phyloP scores from a whole-genome alignment of 306 rosid genomes.

The Psophocarpus tetragonolobus region DNA sequence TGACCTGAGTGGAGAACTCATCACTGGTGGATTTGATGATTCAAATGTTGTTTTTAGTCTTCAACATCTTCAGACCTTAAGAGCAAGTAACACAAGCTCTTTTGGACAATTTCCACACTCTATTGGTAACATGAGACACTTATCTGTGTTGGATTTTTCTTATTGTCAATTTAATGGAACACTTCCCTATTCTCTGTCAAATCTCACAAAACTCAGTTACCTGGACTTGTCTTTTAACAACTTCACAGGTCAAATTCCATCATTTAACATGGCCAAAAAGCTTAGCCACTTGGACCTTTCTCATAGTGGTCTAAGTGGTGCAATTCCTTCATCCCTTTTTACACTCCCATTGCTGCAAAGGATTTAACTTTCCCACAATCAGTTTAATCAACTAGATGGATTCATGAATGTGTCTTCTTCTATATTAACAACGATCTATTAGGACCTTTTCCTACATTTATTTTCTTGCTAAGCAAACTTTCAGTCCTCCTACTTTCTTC shows the following conservation, averaged over 20 bases:
- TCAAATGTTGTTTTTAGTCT: conserved; percentile 22
- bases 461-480: no score
- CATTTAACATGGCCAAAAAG: not conserved
- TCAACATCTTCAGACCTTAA: not conserved
- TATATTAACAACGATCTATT: no score
- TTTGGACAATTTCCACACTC: conserved; percentile 31
- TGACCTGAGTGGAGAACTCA: conserved; percentile 5
- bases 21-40: not conserved
- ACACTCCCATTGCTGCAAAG: no score
- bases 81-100: not conserved
- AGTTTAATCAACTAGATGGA: no score
- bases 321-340: no score
- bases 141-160: conserved; percentile 16
- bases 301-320: no score
- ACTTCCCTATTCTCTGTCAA: conserved; percentile 26
- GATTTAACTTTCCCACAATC: no score
- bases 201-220: conserved; percentile 11
- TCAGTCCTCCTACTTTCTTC: no score
- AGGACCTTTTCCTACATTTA: no score
- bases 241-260: conserved; percentile 33
- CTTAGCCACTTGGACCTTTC: not conserved
- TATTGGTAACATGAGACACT: not conserved
- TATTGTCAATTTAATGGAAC: not conserved
- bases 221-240: conserved; percentile 17
- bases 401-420: no score